Base-by-base conservation (phyloP, 805 yeast species). In the Metschnikowia kunwiensis region DNA sequence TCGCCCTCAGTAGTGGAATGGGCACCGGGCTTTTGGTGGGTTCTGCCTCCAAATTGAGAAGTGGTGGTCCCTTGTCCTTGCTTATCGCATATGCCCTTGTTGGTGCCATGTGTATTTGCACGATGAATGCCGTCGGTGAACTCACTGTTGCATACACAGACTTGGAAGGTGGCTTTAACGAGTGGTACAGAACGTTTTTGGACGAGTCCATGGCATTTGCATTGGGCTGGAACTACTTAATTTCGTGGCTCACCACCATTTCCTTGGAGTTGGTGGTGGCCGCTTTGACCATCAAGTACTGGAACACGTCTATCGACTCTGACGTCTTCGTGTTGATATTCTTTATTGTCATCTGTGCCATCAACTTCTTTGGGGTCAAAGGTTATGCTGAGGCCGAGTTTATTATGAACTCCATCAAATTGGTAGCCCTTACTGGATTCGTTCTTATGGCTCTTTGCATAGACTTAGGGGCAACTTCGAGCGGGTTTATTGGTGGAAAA, bases 251-350 rank as follows among this genome's bases (percentile, higher is more conserved):
- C 13, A 43, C 49, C 23, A 41, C 48, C 26, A 44, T 46, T 23
- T 41, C 50, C 11, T 30, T 47, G 34, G 52, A 47, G 35, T 38
- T 47, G 33, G 52, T 47, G 15, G 44, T 47, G 11, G 52, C 52
- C 2, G 42, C 50, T 5, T 70, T 77, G 66, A 77, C 83, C 16
- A 68, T 80, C 37, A 61, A 71, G 44, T 79, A 64, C 55, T 80
- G 86, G 86, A 60, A 67, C 2, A 42, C 56, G n/a, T 26, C 25
- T 5, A 64, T 78, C 28, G 70, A 77, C 48, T 64, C 83, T 1
- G 81, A 76, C 46, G 75, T 70, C 4, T 80, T 74, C 56, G 80
- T 79, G 13, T 61, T 69, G 1, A 70, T 78, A 2, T 75, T 80
- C 48, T 71, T 63, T 36, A 49, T 61, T 8, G 55, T 77, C 7